Base-by-base conservation (phyloP, 2,329 filamentous ascomycete genomes). In the Aspergillus brasiliensis region DNA sequence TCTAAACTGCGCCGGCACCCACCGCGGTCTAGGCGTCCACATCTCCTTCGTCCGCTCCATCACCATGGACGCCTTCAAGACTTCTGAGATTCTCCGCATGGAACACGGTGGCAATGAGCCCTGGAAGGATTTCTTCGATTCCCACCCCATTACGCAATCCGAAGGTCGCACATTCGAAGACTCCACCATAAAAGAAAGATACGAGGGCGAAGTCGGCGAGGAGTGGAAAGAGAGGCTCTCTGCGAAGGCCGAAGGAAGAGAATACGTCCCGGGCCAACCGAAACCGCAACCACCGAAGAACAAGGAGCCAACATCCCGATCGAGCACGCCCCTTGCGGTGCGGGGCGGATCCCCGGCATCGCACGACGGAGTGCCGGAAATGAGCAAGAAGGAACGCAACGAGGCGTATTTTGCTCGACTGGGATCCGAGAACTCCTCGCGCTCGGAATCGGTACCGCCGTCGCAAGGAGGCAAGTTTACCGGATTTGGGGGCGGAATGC, bases 41-140 rank as follows among this genome's bases (percentile, higher is more conserved):
- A 97, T 99, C 77, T 97, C 92, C 75, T 99, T 99, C 80, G 93
- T 99, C 65, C 90, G 95, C 61, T 95, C 91, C 71, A 95, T 98
- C 73, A 97, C 92, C 63, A 99, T 99, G 95, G 95, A 99, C 80
- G 92, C 92, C 59, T 98, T 99, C 83, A 99, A 99, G 78, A 86
- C 88, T 65, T 85, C 86, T 70, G 95, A 99, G 79, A 94, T 98
- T 71, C 89, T 91, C 78, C 90, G 93, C 67, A 98, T 99, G 95
- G 87, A 93, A 60, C 83, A 90, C 21, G 95, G 94, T 48, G 95
- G 95, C 56, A 99, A 99, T 78, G 88, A 90, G 62, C 85, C 88
- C 15, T 98, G 92, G 89, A 89, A 89, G 68, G 81, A 84, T 23
- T 98, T 97, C 79, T 99, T 96, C 77, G 90, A 96, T 69, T 80